Conservation (phyloP, 768 basidiomycete genomes). For the Hygrophorus russula region DNA sequence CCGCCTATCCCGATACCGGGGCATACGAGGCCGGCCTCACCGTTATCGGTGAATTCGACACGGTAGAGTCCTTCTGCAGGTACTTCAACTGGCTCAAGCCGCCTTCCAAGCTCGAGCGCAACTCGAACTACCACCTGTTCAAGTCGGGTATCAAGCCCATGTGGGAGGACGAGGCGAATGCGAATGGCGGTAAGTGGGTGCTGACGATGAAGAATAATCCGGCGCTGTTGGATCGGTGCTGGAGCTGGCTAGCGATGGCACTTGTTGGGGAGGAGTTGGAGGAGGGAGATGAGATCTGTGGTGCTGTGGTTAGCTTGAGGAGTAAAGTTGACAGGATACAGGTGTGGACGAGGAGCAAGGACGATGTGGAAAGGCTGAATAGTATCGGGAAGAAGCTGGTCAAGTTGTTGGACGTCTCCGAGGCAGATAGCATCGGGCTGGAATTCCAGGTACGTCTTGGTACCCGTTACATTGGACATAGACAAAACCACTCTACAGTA, state of each 20-base stretch:
- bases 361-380: slow-evolving; percentile 79
- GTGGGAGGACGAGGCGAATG: slow-evolving; percentile 95
- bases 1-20: slow-evolving; percentile 40
- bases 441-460: slow-evolving; percentile 70
- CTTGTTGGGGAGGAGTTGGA: slow-evolving; percentile 79
- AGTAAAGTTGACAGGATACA: slow-evolving; percentile 87
- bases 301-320: slow-evolving; percentile 78
- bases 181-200: slow-evolving; percentile 91
- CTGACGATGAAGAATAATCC: slow-evolving; percentile 85
- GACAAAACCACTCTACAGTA: slow-evolving; percentile 31
- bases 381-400: slow-evolving; percentile 75
- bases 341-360: slow-evolving; percentile 80
- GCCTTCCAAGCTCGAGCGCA: slow-evolving; percentile 78
- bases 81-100: slow-evolving; percentile 94
- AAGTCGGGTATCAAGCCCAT: slow-evolving; percentile 91
- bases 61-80: slow-evolving; percentile 83
- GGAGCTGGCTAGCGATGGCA: slow-evolving; percentile 87
- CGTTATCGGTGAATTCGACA: slow-evolving; percentile 81
- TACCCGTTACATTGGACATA: neutral
- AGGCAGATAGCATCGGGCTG: slow-evolving; percentile 74
- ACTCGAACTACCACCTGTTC: slow-evolving; percentile 93
- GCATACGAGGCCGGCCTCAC: slow-evolving; percentile 83
- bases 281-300: slow-evolving; percentile 66
- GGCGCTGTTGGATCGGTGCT: slow-evolving; percentile 70
- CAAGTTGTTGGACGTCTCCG: slow-evolving; percentile 73